Evolutionary conservation across 257 asterid species (phyloP), one percentile per base, ranked within the genome.

Genomic region (Avicennia marina): DNA sequence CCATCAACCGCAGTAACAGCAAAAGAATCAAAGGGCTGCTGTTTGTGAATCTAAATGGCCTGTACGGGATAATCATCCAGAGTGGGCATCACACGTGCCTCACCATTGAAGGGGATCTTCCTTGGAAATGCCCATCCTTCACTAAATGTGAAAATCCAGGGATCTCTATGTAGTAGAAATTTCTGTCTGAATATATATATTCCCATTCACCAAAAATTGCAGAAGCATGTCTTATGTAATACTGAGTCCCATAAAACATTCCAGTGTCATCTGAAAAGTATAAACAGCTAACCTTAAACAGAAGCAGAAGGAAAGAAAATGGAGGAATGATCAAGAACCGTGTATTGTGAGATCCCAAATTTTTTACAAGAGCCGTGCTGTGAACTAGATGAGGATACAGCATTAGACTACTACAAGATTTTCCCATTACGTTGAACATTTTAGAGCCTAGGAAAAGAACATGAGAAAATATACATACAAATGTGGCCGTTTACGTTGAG

Each of bases 61-160:
- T 52, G 71, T 6, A 62, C 16, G 94, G 94, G 90, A 31, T 72
- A 83, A 67, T 55, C 56, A 34, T 18, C 62, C 64, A 42, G 43
- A 70, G 7, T 42, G 8, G 96, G 95, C 73, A 87, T 68, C 15
- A 85, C 96, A 63, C 96, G 82, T 7, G 80, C 83, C 1, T 78
- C 74, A 3, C 96, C 96, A 56, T 84, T 84, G 67, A 87, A 87
- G 2, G 76, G 72, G 11, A 87, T 65, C 78, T 73, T 84, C 58
- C 86, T 67, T 0, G 96, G 96, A 72, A 87, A 87, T 26, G 71
- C 85, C 96, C 96, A 87, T 31, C 96, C 96, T 53, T 72, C 78
- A 19, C 60, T 72, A 52, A 85, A 87, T 3, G 81, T 80, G 62
- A 85, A 87, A 10, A 34, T 46, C 26, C 67, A 82, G 1, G 55